Evolutionary conservation across 306 rosid genomes (phyloP).

Genomic region (Cucurbita ficifolia): DNA sequence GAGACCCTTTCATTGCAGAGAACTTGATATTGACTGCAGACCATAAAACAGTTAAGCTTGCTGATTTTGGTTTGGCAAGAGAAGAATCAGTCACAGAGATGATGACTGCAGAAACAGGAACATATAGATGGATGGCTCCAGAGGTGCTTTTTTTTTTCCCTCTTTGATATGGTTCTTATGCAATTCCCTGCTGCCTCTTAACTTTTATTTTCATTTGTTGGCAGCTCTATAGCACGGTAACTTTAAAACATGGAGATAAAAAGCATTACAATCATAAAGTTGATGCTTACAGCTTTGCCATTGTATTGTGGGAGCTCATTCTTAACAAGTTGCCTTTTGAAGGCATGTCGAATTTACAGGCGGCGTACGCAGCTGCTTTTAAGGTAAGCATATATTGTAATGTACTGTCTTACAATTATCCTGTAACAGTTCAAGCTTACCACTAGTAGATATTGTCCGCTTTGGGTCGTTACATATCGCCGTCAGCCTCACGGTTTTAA

Average conservation of each 20-base stretch:
- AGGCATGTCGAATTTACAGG: conserved; percentile 99
- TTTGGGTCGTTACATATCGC: too few relatives aligned
- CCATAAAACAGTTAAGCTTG: conserved; percentile 10
- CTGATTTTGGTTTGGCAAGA: conserved; percentile 14
- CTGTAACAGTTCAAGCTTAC: too few relatives aligned
- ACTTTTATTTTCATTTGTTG: not conserved
- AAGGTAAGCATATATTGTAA: conserved; percentile 31
- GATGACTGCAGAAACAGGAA: conserved; percentile 15
- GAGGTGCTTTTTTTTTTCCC: not conserved
- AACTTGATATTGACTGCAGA: conserved; percentile 11
- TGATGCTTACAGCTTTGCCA: conserved; percentile 94
- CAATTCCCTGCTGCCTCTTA: not conserved
- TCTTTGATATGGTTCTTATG: not conserved
- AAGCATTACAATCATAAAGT: conserved; percentile 92
- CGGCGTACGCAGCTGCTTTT: conserved; percentile 95
- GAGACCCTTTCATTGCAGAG: not conserved
- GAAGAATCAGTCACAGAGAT: conserved; percentile 13
- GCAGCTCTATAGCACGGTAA: conserved; percentile 92
- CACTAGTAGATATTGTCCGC: too few relatives aligned
- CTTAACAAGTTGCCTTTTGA: conserved; percentile 81
- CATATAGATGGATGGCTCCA: conserved; percentile 13
- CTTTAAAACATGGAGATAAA: conserved; percentile 91
- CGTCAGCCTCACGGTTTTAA: too few relatives aligned
- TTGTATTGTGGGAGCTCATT: conserved; percentile 91
- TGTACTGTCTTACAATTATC: not conserved